Evolutionary conservation across 768 basidiomycete genomes (phyloP).

Genomic region (Pleurotus eryngii): DNA sequence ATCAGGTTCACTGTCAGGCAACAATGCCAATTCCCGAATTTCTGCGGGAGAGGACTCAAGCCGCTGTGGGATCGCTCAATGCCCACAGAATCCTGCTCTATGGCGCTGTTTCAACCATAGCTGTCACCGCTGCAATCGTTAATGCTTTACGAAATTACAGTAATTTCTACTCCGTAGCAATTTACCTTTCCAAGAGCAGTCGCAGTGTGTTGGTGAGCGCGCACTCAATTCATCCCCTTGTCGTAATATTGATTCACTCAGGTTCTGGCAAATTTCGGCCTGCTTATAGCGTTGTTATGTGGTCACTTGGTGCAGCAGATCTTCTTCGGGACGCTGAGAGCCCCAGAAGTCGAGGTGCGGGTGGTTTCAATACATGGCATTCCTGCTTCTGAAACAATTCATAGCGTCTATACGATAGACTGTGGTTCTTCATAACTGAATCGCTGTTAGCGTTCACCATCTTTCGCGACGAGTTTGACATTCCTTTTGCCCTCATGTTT

Average conservation of each 20-base stretch:
- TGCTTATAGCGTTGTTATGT: constrained; percentile 71
- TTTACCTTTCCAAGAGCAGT: constrained; percentile 89
- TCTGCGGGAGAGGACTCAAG: constrained; percentile 49
- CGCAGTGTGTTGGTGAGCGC: constrained; percentile 82
- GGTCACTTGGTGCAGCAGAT: constrained; percentile 79
- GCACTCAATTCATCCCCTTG: not conserved
- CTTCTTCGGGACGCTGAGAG: constrained; percentile 87
- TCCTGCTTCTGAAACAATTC: not conserved
- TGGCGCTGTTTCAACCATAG: constrained; percentile 57
- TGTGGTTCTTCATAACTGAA: constrained; percentile 98
- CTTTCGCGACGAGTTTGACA: constrained; percentile 93
- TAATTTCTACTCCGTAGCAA: constrained; percentile 93
- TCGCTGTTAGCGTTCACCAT: constrained; percentile 95
- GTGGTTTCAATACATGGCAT: not conserved
- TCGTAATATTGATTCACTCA: constrained; percentile 25
- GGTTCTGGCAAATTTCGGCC: constrained; percentile 89
- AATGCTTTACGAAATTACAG: constrained; percentile 81
- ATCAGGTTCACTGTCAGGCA: constrained; percentile 8
- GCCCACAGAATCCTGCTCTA: constrained; percentile 72
- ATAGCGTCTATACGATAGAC: constrained; percentile 90
- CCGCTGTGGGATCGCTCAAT: constrained; percentile 46
- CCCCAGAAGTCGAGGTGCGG: constrained; percentile 88
- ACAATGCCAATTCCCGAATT: constrained; percentile 49
- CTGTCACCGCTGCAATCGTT: constrained; percentile 68
- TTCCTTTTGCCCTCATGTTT: constrained; percentile 92